Evolutionary conservation across 805 yeast genomes (phyloP).

Genomic region (Yamadazyma insecticola): DNA sequence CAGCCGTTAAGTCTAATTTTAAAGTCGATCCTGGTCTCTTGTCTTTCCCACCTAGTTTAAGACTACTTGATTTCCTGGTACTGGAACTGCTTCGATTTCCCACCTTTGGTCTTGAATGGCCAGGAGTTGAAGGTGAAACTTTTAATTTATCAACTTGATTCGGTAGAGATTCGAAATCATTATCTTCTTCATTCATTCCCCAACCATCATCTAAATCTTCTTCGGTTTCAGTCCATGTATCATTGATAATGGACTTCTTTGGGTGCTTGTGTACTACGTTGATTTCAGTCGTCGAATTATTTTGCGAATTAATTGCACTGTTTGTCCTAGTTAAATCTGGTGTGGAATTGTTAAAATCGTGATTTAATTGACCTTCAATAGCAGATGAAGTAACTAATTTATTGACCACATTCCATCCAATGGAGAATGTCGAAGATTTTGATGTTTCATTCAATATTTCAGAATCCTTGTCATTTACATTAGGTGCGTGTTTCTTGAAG

Average conservation of each 20-base stretch:
- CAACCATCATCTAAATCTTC: conserved; percentile 32
- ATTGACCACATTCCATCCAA: conserved; percentile 37
- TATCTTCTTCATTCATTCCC: conserved; percentile 11
- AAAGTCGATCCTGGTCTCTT: conserved; percentile 18
- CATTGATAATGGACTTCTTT: conserved; percentile 29
- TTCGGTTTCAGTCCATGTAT: conserved; percentile 17
- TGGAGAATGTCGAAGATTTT: conserved; percentile 12
- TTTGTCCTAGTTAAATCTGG: conserved; percentile 2
- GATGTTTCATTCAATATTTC: conserved; percentile 4
- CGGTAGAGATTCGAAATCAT: conserved; percentile 4
- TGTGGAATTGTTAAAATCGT: conserved; percentile 24
- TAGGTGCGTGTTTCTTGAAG: conserved; percentile 22
- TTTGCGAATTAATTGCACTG: no score
- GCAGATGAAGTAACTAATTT: conserved; percentile 27
- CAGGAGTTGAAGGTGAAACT: conserved; percentile 1
- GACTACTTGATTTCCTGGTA: conserved; percentile 12
- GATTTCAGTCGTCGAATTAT: not conserved
- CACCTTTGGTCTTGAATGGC: conserved; percentile 1
- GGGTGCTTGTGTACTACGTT: not conserved
- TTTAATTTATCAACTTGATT: conserved; percentile 1
- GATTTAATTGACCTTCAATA: conserved; percentile 29
- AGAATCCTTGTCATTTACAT: conserved; percentile 6
- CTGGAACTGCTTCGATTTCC: no score
- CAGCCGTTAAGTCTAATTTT: conserved; percentile 21
- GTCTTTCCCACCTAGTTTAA: conserved; percentile 20